Evolutionary conservation across 257 asterid species (phyloP), one percentile per base, ranked within the genome.

Genomic region (Gentiana dahurica): DNA sequence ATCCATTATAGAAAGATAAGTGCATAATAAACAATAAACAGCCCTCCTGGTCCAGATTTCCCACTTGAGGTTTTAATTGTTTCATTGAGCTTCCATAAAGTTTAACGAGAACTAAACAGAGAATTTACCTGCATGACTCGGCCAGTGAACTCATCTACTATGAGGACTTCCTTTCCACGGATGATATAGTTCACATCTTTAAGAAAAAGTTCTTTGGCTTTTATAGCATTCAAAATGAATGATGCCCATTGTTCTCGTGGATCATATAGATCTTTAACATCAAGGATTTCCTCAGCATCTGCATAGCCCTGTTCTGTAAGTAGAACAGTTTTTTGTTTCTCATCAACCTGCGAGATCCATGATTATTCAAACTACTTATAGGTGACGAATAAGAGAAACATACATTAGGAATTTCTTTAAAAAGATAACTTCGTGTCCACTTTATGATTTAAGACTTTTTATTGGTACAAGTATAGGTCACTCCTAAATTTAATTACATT

Each of bases 161-260:
- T 87, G 65, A 91, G 87, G 55, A 87, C 87, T 74, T 91, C 98
- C 71, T 87, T 85, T 71, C 88, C 93, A 61, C 97, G 88, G 72
- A 87, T 77, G 70, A 91, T 91, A 68, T 91, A 91, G 79, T 85
- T 85, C 72, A 87, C 98, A 72, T 91, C 97, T 80, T 65, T 83
- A 70, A 87, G 94, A 63, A 91, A 91, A 68, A 91, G 96, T 77
- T 91, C 97, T 67, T 87, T 85, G 45, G 98, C 94, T 73, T 91
- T 91, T 65, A 91, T 68, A 59, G 98, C 98, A 73, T 91, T 91
- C 68, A 91, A 65, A 69, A 91, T 71, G 77, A 80, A 91, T 52
- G 94, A 91, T 56, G 98, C 98, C 98, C 98, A 87, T 74, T 91
- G 98, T 79, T 85, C 95, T 69, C 95, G 77, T 35, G 98, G 98